Base-by-base conservation (phyloP, 805 yeast genomes). In the Nakazawaea ambrosiae region DNA sequence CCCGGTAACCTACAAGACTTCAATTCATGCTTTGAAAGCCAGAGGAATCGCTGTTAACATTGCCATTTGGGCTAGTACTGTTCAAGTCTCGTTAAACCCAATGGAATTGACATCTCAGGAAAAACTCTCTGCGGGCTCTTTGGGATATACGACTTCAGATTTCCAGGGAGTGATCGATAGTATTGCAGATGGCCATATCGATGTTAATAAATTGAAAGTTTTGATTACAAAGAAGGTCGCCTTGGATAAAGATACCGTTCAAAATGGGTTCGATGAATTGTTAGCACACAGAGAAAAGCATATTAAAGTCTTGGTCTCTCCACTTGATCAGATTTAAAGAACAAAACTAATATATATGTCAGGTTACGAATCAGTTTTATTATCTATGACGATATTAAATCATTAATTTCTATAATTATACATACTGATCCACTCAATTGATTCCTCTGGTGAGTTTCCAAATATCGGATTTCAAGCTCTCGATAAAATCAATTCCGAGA, bases 31-130 rank as follows among this genome's bases (percentile, higher is more conserved):
- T 4, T 55, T 75, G 7, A 58, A 68, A 1, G 68, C 73, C 5
- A 65, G 72, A 44, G 85, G 85, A 31, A 60, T 63, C 2, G 71
- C 77, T n/a, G 73, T 75, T 22, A 78, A 78, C 53, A 69, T 78
- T 39, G 85, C 85, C 4, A 72, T 79, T 31, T 78, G 82, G 81
- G 75, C 78, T 16, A 25, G 31, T 17, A 63, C 66, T 32, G 58
- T 65, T 26, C 67, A 75, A 6, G 56, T 70, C 19, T 60, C 59
- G 12, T 70, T 66, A 49, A 63, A 63, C 45, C 81, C 80, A 38
- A 76, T 74, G 78, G 67, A 65, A 44, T 54, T 74, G 15, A 70
- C 81, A 4, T 58, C 66, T 46, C 65, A 66, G 37, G 85, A 79
- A 51, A 78, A 73, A 49, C 54, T 54, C 32, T 58, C 73, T 26